Conservation (phyloP, 1,139 yeast genomes). For the Geotrichum aggregatum region DNA sequence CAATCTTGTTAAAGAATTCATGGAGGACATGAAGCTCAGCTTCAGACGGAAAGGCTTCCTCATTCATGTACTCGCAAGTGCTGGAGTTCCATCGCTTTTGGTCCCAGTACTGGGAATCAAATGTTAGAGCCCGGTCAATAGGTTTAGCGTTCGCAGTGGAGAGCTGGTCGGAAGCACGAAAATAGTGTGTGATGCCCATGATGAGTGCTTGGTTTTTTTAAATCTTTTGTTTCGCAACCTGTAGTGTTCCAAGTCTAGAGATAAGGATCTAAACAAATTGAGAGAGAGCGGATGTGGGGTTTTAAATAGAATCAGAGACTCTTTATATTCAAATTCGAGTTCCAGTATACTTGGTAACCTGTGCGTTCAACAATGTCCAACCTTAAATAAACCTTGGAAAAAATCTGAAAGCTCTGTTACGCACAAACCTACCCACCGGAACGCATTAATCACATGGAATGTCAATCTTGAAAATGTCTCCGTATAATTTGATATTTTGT, state of each 20-base stretch:
- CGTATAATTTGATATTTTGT: background rate
- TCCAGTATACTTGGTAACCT: no score
- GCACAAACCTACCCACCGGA: background rate
- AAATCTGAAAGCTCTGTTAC: background rate
- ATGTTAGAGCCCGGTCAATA: background rate
- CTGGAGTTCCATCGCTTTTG: constrained; percentile 9
- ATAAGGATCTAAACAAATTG: background rate
- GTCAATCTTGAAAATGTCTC: background rate
- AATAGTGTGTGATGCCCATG: constrained; percentile 15
- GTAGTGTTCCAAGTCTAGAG: background rate
- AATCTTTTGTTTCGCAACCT: no score
- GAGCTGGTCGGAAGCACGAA: constrained; percentile 1
- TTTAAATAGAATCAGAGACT: no score
- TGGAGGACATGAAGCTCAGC: constrained; percentile 16
- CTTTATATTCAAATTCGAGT: no score
- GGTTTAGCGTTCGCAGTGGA: background rate
- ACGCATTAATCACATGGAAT: background rate
- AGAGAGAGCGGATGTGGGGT: background rate
- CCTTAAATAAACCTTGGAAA: background rate
- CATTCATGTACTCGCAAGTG: background rate
- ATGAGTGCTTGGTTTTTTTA: no score
- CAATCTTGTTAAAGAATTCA: constrained; percentile 15
- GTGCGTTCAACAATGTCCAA: background rate
- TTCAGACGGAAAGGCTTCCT: constrained; percentile 18
- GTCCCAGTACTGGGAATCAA: constrained; percentile 10